A percentile compares a stretch with the other conserved stretches of the same genome.
Conservation (phyloP, 192 early-diverging fungal genomes). For the Cetraspora pellucida region DNA sequence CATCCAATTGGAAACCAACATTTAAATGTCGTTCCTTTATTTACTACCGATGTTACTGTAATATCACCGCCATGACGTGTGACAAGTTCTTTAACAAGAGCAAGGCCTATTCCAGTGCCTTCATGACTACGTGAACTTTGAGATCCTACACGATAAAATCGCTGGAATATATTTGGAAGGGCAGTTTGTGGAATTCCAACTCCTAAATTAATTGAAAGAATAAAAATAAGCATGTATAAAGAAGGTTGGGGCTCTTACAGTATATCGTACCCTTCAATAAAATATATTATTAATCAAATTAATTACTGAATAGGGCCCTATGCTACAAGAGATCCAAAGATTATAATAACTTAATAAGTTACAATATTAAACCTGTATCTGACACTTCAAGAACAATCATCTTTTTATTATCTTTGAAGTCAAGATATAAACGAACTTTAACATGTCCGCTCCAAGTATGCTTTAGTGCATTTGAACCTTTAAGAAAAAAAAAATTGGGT, state of each 20-base stretch:
- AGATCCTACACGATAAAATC: slow-evolving; percentile 62
- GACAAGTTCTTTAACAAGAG: slow-evolving; percentile 45
- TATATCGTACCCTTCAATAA: too few relatives aligned
- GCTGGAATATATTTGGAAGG: slow-evolving; percentile 52
- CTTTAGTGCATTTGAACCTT: slow-evolving; percentile 49
- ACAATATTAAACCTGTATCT: slow-evolving; percentile 28
- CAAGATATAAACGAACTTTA: slow-evolving; percentile 50
- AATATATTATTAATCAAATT: too few relatives aligned
- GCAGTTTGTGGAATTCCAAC: slow-evolving; percentile 56
- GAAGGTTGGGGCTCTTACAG: too few relatives aligned
- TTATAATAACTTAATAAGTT: too few relatives aligned
- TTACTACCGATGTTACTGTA: slow-evolving; percentile 42
- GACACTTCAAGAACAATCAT: slow-evolving; percentile 42
- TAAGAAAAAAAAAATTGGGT: background rate
- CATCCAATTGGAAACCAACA: slow-evolving; percentile 54
- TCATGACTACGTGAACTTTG: slow-evolving; percentile 57
- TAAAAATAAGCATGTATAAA: too few relatives aligned
- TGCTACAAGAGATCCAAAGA: too few relatives aligned
- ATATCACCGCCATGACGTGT: slow-evolving; percentile 57
- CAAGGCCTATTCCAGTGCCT: slow-evolving; percentile 64
- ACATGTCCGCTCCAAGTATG: slow-evolving; percentile 54
- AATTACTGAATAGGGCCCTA: too few relatives aligned
- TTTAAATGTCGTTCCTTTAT: slow-evolving; percentile 52
- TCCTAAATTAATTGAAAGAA: too few relatives aligned
- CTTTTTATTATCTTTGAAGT: slow-evolving; percentile 40